Evolutionary conservation across 2,329 filamentous ascomycete genomes (phyloP), one percentile per base, ranked within the genome.

Genomic region (Cladobotryum protrusum): DNA sequence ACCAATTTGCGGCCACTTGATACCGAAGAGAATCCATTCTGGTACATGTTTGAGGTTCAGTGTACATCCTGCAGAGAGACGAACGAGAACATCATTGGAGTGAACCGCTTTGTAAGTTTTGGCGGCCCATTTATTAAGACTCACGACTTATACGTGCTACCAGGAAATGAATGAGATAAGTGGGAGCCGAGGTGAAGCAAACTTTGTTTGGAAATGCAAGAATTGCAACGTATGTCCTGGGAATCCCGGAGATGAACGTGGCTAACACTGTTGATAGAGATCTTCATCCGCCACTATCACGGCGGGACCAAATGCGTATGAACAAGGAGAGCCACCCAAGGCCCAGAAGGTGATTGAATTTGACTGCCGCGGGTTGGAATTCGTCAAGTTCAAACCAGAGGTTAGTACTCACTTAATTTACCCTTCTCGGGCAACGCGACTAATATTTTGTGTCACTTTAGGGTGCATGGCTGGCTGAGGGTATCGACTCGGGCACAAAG

Each of bases 201-300:
- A 97, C 70, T 99, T 99, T 69, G 93, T 99, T n/a, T 99, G 93
- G 92, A 91, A 84, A 68, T 99, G 93, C 79, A 96, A 95, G 71
- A 92, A 93, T 66, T 99, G 93, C 83, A 95, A 93, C 81, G 90
- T 93, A 58, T 29, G 71, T 15, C 15, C 17, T 6, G 2, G 1
- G 20, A 18, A 9, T 57, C 15, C 18, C n/a, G 2, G 9, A 14
- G 5, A 17, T n/a, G 35, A 1, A 18, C 19, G 15, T 33, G 4
- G 11, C 17, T 34, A 34, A 14, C 36, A 36, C 17, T 34, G 11
- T 42, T 8, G 17, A 18, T 56, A 91, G 88, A 79, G 87, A 67
- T 87, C 93, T 67, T 89, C 89, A 15, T 90, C 90, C 32, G 92
- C 92, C 48, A 86, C 83, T 36, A 90, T 99, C 70, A 86, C 85